These are phyloP conservation scores for Verruconis gallopava DNA, from an alignment of 2,329 filamentous ascomycete genomes.

Conservation along the genomic window DNA sequence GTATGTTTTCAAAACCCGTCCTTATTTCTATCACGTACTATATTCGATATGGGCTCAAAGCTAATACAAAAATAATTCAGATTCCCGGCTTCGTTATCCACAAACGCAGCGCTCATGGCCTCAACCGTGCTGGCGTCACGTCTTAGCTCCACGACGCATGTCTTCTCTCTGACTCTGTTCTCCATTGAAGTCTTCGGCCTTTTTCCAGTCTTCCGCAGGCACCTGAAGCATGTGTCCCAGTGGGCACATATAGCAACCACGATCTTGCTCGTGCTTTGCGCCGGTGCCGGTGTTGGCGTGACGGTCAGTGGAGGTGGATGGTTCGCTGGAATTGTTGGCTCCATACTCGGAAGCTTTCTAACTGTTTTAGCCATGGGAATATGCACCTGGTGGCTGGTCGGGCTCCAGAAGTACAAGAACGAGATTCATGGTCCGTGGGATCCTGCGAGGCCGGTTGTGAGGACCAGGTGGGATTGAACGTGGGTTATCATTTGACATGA, in stretches of 20 bases:
- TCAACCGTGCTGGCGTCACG: constrained; percentile 86
- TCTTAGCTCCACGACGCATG: constrained; percentile 78
- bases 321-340: constrained; percentile 53
- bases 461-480: constrained; percentile 44
- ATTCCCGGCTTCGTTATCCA: constrained; percentile 67
- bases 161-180: constrained; percentile 90
- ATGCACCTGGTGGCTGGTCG: constrained; percentile 96
- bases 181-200: constrained; percentile 94
- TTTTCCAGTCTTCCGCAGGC: constrained; percentile 92
- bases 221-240: constrained; percentile 72
- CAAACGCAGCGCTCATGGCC: constrained; percentile 93
- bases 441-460: constrained; percentile 76
- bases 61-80: constrained; percentile 25
- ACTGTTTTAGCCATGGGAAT: constrained; percentile 74
- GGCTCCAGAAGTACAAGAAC: constrained; percentile 96
- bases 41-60: too few species aligned
- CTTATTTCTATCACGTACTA: too few species aligned
- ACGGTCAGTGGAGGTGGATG: constrained; percentile 41
- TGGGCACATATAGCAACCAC: constrained; percentile 68
- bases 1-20: constrained; percentile 20
- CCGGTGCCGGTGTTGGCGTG: constrained; percentile 63
- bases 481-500: too few species aligned
- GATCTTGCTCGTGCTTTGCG: constrained; percentile 60
- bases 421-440: constrained; percentile 98
- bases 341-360: constrained; percentile 60